A percentile compares a stretch with the other conserved stretches of the same genome.
Conservation (phyloP, 208 protist species). For the Lotmaria passim region DNA sequence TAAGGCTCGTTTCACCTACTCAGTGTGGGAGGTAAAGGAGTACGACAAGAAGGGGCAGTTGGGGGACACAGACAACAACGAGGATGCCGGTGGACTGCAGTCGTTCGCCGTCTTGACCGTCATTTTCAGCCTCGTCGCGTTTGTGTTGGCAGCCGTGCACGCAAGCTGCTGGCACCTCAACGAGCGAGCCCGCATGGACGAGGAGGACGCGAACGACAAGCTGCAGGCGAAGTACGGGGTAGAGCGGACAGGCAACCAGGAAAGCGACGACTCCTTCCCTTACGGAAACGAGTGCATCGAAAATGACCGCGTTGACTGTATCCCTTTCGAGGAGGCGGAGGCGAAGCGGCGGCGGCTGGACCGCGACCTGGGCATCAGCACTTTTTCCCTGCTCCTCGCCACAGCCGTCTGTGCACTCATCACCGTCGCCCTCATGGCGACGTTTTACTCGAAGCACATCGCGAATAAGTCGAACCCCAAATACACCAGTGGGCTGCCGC, state of each 20-base stretch:
- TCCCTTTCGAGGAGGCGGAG: slow-evolving; percentile 18
- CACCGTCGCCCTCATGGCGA: slow-evolving; percentile 1
- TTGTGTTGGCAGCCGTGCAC: slow-evolving; percentile 21
- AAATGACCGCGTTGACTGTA: not conserved
- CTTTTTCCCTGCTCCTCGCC: slow-evolving; percentile 23
- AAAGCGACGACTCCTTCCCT: slow-evolving; percentile 13
- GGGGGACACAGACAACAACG: not conserved
- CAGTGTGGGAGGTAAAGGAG: slow-evolving; percentile 15
- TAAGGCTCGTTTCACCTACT: not conserved
- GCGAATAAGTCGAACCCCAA: not conserved
- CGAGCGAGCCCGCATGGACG: not conserved
- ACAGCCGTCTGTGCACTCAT: slow-evolving; percentile 16
- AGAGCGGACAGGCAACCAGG: not conserved
- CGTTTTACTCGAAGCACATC: not conserved
- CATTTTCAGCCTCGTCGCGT: slow-evolving; percentile 12
- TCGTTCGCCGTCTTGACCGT: slow-evolving; percentile 4
- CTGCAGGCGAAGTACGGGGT: slow-evolving; percentile 1
- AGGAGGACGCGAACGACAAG: slow-evolving; percentile 6
- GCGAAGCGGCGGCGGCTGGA: not conserved
- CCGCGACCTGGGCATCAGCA: slow-evolving; percentile 3
- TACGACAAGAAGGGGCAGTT: not conserved
- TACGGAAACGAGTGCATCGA: slow-evolving; percentile 1
- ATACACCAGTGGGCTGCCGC: not conserved
- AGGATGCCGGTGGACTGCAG: not conserved
- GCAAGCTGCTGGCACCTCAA: not conserved